Evolutionary conservation across 2,329 filamentous ascomycete species (phyloP), one percentile per base, ranked within the genome.

Genomic region (Zymoseptoria crescenta): DNA sequence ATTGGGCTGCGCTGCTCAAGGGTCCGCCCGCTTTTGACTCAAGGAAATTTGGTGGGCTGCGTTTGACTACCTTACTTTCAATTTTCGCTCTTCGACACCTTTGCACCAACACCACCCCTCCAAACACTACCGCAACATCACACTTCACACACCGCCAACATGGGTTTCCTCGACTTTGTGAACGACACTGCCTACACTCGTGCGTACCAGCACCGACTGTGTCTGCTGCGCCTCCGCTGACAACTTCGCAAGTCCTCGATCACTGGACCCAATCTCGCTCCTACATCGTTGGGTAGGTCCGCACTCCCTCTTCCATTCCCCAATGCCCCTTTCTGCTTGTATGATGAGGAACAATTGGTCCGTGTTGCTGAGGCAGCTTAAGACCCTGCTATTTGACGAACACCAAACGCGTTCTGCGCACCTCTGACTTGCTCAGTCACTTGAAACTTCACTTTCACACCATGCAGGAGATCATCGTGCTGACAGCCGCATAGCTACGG

Each of bases 321-420:
- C 62, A 63, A 55, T 66, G 59, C 67, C 62, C 29, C 60, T 61
- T 63, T 64, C 64, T 66, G 65, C 65, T 75, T 74, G 69, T 69
- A 82, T 88, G 88, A 92, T 91, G 89, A 92, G 82, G 88, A 82
- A 61, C 81, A 81, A 86, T 92, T 92, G 88, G 89, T 93, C 89
- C 89, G 88, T 93, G 89, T 94, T 93, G 86, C 89, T 84, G 88
- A 93, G 87, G 86, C 86, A 87, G 84, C 83, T 91, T 89, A 93
- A 93, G 88, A 92, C 88, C 81, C 89, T 87, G 86, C 85, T 78
- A 80, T 74, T 83, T 88, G 89, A 90, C 83, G 89, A 89, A 80
- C 80, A 81, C 60, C 82, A 83, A 87, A 85, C 81, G 86, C 83
- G 83, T 81, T 82, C 72, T 80, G 83, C 87, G 88, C 87, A 89